A percentile compares a stretch with the other conserved stretches of the same genome.
These are phyloP conservation scores for Podila horticola DNA, from an alignment of 192 early-diverging fungal genomes.

Conservation along the genomic window DNA sequence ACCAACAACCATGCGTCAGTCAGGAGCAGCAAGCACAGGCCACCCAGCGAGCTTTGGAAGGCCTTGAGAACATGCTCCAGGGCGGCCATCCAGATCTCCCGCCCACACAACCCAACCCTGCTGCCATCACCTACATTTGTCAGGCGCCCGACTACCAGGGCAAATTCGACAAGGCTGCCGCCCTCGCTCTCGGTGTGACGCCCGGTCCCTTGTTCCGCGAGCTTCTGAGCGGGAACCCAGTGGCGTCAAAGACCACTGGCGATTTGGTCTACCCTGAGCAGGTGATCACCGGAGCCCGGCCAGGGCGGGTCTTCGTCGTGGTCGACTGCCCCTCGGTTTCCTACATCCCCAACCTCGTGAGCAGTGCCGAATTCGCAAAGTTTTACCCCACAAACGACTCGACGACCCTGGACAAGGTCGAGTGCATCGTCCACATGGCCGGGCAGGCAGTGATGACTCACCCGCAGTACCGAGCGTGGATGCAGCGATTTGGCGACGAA, in stretches of 20 bases:
- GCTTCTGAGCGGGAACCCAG: not conserved
- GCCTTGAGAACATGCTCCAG: not conserved
- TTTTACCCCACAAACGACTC: not conserved
- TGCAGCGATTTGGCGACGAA: too few species aligned
- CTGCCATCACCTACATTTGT: constrained; percentile 73
- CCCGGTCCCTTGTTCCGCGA: constrained; percentile 68
- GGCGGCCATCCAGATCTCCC: constrained; percentile 17
- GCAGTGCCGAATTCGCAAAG: not conserved
- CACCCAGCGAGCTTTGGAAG: too few species aligned
- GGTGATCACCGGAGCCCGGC: not conserved
- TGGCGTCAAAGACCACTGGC: not conserved
- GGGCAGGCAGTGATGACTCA: too few species aligned
- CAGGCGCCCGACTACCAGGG: constrained; percentile 74
- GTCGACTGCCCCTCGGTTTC: not conserved
- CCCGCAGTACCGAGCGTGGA: too few species aligned
- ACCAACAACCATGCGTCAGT: too few species aligned
- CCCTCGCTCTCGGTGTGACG: constrained; percentile 69
- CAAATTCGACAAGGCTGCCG: constrained; percentile 76
- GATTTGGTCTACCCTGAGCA: not conserved
- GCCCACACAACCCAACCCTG: constrained; percentile 53
- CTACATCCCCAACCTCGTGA: not conserved
- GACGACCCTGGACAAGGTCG: too few species aligned
- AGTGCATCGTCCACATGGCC: too few species aligned
- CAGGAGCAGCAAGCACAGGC: not conserved
- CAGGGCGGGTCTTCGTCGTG: not conserved